These are phyloP conservation scores for Claviceps africana DNA, from an alignment of 2,329 filamentous ascomycete genomes.

Conservation along the genomic window DNA sequence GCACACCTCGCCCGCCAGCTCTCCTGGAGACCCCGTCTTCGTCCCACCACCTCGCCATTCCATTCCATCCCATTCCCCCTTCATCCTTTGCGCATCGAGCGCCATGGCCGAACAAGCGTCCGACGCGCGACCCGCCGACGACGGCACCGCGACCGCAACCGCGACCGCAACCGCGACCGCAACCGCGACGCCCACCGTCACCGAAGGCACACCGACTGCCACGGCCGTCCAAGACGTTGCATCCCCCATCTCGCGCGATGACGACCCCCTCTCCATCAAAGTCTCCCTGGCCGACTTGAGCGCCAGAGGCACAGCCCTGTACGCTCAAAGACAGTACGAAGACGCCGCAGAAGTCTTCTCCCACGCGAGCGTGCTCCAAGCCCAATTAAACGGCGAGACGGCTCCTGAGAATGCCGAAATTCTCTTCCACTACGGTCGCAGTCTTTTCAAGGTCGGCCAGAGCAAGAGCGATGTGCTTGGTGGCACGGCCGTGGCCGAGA, in stretches of 20 bases:
- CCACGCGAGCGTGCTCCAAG: constrained; percentile 77
- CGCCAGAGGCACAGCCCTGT: constrained; percentile 70
- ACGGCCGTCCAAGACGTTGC: constrained; percentile 8
- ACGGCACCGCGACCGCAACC: constrained; percentile 1
- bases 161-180: background rate
- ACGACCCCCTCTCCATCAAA: constrained; percentile 36
- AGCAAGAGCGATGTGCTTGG: constrained; percentile 90
- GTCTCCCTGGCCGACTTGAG: constrained; percentile 64
- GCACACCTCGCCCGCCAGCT: background rate
- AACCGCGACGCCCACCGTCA: constrained; percentile 1
- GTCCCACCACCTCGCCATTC: background rate
- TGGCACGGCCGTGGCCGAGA: constrained; percentile 53
- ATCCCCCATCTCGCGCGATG: constrained; percentile 20
- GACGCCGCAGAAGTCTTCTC: constrained; percentile 80
- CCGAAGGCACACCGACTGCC: constrained; percentile 7
- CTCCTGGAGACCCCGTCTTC: too few relatives aligned
- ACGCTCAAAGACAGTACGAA: constrained; percentile 77
- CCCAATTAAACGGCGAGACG: constrained; percentile 84
- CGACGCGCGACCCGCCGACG: constrained; percentile 10
- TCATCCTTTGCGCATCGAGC: background rate
- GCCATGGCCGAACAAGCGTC: constrained; percentile 12
- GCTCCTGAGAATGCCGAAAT: constrained; percentile 82
- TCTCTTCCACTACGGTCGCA: constrained; percentile 85
- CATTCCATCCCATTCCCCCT: background rate
- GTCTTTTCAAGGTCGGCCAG: constrained; percentile 85